Percentiles rank a stretch among this genome's conserved stretches.
Conservation (phyloP, 345 rosid species). For the Acer saccharum region DNA sequence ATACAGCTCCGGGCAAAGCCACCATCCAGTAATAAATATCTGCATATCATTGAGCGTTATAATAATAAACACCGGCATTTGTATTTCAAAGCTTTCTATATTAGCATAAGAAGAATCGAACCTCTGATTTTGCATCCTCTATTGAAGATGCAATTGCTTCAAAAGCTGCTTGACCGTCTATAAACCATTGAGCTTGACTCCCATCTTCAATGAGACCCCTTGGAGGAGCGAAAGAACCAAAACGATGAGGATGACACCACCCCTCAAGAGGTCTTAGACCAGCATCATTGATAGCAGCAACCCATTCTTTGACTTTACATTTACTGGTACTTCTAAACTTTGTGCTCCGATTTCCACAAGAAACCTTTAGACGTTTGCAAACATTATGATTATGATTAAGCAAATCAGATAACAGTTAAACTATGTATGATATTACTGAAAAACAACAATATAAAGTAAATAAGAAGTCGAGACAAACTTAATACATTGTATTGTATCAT, state of each 20-base stretch:
- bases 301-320: slow-evolving; percentile 74
- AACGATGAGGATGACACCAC: slow-evolving; percentile 80
- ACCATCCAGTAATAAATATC: slow-evolving; percentile 97
- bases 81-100: not conserved
- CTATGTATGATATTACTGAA: not conserved
- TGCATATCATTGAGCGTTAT: slow-evolving; percentile 31
- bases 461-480: not conserved
- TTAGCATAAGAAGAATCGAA: slow-evolving; percentile 27
- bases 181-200: slow-evolving; percentile 90
- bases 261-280: slow-evolving; percentile 53
- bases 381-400: slow-evolving; percentile 8
- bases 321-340: slow-evolving; percentile 58
- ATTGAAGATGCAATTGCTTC: slow-evolving; percentile 88
- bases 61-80: not conserved
- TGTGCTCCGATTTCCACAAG: slow-evolving; percentile 64
- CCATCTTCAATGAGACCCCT: slow-evolving; percentile 86
- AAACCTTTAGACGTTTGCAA: slow-evolving; percentile 43
- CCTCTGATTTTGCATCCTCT: slow-evolving; percentile 85
- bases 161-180: slow-evolving; percentile 90
- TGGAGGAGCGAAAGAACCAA: slow-evolving; percentile 76
- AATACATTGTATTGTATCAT: not conserved
- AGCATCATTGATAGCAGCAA: slow-evolving; percentile 68
- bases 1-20: slow-evolving; percentile 95
- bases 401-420: not conserved
- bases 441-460: not conserved